A percentile compares a stretch with the other conserved stretches of the same genome.
Evolutionary conservation across 2,329 filamentous ascomycete genomes (phyloP).

Genomic region (Sporothrix phasma): DNA sequence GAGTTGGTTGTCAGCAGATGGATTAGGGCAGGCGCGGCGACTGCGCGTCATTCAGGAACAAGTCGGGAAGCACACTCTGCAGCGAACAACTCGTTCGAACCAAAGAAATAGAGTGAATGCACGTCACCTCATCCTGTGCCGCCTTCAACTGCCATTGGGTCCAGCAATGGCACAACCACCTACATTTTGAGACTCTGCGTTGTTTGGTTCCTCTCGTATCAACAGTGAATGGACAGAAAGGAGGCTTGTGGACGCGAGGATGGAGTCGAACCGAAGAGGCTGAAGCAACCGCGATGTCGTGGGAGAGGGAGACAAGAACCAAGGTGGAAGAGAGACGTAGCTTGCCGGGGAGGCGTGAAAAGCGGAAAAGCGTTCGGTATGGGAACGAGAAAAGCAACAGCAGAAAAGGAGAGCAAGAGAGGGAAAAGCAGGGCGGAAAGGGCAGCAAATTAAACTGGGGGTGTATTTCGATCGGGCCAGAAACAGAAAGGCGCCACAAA

Average conservation of each 20-base stretch:
- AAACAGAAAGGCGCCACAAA: constrained; percentile 10
- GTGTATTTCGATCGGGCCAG: constrained; percentile 2
- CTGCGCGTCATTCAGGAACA: neutral
- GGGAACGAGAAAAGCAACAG: neutral
- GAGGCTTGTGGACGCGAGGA: neutral
- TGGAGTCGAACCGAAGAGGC: neutral
- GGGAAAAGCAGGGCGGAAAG: neutral
- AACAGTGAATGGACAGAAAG: neutral
- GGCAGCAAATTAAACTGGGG: constrained; percentile 12
- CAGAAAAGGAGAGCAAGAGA: constrained; percentile 8
- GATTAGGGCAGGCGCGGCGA: neutral
- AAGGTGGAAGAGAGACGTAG: neutral
- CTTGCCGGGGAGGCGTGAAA: neutral
- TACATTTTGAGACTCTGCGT: constrained; percentile 1
- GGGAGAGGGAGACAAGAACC: neutral
- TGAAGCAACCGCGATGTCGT: neutral
- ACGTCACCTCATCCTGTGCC: neutral
- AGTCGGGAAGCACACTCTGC: neutral
- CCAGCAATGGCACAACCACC: neutral
- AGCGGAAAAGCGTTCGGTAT: neutral
- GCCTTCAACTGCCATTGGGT: neutral
- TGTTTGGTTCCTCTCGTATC: neutral
- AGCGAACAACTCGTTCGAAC: neutral
- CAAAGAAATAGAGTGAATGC: neutral
- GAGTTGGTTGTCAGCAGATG: neutral